Percentiles rank a stretch among this genome's conserved stretches.
These are phyloP conservation scores for Fragaria ananassa DNA, from an alignment of 306 rosid species.

Conservation along the genomic window DNA sequence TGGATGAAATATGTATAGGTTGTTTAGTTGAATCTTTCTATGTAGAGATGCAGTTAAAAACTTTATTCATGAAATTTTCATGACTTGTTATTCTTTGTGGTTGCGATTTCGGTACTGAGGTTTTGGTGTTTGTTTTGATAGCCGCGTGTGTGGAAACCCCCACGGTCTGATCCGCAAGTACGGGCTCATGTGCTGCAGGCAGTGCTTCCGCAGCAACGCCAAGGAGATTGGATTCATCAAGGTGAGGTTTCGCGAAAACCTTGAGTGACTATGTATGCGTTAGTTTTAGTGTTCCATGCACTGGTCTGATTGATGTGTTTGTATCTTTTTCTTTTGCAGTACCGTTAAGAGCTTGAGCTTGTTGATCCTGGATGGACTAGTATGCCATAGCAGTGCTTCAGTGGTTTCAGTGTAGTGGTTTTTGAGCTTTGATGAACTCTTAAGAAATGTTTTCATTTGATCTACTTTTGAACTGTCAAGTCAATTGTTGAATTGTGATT, in stretches of 20 bases:
- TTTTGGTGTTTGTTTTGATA: background rate
- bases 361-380: background rate
- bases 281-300: background rate
- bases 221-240: slow-evolving; percentile 96
- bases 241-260: slow-evolving; percentile 27
- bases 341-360: slow-evolving; percentile 44
- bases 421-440: slow-evolving; percentile 24
- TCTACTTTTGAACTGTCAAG: slow-evolving; percentile 26
- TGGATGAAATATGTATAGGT: too few species aligned
- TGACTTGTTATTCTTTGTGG: background rate
- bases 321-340: slow-evolving; percentile 43
- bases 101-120: background rate
- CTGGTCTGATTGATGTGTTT: background rate
- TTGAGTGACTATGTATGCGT: background rate
- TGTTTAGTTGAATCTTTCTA: too few species aligned
- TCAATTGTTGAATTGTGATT: slow-evolving; percentile 16
- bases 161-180: slow-evolving; percentile 92
- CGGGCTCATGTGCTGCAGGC: slow-evolving; percentile 96
- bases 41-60: too few species aligned
- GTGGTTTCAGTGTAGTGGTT: background rate
- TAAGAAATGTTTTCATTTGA: slow-evolving; percentile 18
- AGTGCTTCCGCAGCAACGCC: slow-evolving; percentile 96
- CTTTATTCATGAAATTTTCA: too few species aligned
- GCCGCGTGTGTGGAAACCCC: slow-evolving; percentile 70
- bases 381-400: background rate